These are phyloP conservation scores for Acmispon strigosus DNA, from an alignment of 306 rosid species.

Conservation along the genomic window DNA sequence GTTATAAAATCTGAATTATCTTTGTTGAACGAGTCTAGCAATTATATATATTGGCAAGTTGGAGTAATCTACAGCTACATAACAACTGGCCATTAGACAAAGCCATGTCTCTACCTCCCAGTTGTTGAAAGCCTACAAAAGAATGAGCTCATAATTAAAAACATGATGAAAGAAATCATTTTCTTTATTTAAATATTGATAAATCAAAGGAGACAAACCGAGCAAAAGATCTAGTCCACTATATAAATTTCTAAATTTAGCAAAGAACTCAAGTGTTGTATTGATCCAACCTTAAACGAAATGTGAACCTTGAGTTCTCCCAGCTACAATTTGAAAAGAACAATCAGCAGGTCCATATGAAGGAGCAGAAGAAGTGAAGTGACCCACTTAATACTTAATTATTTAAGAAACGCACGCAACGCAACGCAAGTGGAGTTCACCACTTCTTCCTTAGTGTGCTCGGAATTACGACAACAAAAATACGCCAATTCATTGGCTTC, in stretches of 20 bases:
- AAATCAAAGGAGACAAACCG: neutral
- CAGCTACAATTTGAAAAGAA: neutral
- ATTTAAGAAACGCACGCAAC: neutral
- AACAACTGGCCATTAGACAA: neutral
- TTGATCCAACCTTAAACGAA: neutral
- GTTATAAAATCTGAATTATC: neutral
- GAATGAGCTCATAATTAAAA: slow-evolving; percentile 8
- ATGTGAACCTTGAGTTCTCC: neutral
- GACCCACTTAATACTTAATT: too few species aligned
- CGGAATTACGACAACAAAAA: neutral
- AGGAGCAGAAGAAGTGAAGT: neutral
- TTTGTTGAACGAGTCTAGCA: too few species aligned
- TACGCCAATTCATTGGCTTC: neutral
- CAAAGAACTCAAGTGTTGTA: neutral
- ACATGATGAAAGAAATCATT: slow-evolving; percentile 7
- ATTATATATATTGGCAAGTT: neutral
- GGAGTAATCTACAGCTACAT: slow-evolving; percentile 14
- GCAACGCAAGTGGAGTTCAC: neutral
- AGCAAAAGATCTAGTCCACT: neutral
- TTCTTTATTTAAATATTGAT: neutral
- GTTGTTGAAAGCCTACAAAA: neutral
- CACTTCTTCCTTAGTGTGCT: neutral
- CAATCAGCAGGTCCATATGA: neutral
- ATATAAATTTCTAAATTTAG: slow-evolving; percentile 22
- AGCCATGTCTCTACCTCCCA: slow-evolving; percentile 2